Evolutionary conservation across 495 filamentous ascomycete genomes (phyloP).

Genomic region (Schizothecium vesticola): DNA sequence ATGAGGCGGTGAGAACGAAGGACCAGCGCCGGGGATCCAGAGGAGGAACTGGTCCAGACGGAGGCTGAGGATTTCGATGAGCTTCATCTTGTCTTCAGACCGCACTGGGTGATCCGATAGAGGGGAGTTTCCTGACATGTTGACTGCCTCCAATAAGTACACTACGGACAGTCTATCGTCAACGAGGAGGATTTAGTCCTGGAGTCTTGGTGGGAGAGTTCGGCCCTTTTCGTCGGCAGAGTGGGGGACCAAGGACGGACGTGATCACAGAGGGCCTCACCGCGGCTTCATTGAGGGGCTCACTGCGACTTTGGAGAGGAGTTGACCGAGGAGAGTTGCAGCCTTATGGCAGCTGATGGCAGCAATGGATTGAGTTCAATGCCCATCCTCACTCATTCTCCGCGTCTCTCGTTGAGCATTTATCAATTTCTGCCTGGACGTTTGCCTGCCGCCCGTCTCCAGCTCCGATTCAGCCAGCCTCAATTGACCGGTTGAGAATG

Average conservation of each 20-base stretch:
- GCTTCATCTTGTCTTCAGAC: slow-evolving; percentile 4
- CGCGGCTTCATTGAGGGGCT: background rate
- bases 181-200: background rate
- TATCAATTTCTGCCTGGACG: too few relatives aligned
- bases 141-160: background rate
- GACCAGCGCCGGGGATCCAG: slow-evolving; percentile 19
- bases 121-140: background rate
- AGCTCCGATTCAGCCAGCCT: background rate
- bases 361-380: background rate
- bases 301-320: background rate
- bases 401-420: background rate
- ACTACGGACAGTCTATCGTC: too few relatives aligned
- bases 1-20: slow-evolving; percentile 1
- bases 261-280: background rate
- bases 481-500: background rate
- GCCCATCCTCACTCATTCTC: background rate
- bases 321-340: background rate
- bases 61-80: slow-evolving; percentile 23
- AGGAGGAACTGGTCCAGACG: slow-evolving; percentile 24
- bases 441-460: background rate
- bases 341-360: background rate
- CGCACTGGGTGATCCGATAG: background rate
- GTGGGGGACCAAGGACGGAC: background rate
- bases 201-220: background rate
- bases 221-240: background rate